Evolutionary conservation across 352 stramenopile species (phyloP), one percentile per base, ranked within the genome.

Genomic region (Blastocystis sp.): DNA sequence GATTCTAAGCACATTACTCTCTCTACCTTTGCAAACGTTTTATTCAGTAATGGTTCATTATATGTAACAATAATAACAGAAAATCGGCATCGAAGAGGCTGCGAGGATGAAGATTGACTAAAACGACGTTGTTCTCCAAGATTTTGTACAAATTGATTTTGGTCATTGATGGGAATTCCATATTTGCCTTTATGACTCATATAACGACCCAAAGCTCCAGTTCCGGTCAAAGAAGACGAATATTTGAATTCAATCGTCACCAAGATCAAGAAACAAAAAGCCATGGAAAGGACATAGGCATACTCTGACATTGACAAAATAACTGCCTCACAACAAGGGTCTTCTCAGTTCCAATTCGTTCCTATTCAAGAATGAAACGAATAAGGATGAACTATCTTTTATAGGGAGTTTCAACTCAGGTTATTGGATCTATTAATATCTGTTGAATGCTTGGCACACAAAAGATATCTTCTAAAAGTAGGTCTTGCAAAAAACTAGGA

Each of bases 21-120:
- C 21, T 19, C 37, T 58, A 32, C 5, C 0, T 29, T 32, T 21
- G n/a, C 9, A 27, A 37, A 77, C 65, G 65, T 77, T 29, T 77
- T 77, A 32, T 77, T 77, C 11, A 77, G 65, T 24, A 77, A 49
- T 56, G 65, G 4, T n/a, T 77, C 65, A 77, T 77, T 49, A 49
- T 51, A 77, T 7, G 65, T 77, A 11, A 77, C 65, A 77, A 77
- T 77, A 42, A 77, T 49, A 16, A 77, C 65, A 21, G 65, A 57
- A 49, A 77, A 77, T 77, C 54, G 54, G 19, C 27, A 32, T 14
- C 27, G 54, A 7, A 61, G 27, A 2, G 54, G 54, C 12, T 61
- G 3, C 54, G 6, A n/a, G 5, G 54, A 61, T 5, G 54, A 61
- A 61, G 19, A 46, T 46, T 46, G 39, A 9, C 39, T 46, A 46